phyloP scores from a whole-genome alignment of 805 yeast genomes.

The Teunomyces aglyptinius region DNA sequence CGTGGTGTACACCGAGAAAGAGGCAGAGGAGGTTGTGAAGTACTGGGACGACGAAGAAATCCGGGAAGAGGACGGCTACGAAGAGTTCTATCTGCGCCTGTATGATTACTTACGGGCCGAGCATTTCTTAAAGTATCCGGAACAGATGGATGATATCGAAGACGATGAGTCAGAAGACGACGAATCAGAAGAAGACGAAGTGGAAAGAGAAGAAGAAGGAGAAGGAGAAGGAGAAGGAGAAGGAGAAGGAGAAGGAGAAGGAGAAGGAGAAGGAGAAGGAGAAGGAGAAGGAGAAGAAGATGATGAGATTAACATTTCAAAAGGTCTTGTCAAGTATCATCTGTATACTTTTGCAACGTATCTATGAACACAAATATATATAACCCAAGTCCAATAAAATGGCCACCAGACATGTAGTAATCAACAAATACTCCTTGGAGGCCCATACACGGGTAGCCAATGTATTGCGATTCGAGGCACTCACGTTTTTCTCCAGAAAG shows the following conservation, averaged over 20 bases:
- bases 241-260: too few relatives aligned
- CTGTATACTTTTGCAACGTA: slow-evolving; percentile 1
- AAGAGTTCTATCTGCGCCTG: not conserved
- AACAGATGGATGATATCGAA: not conserved
- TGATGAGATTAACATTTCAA: slow-evolving; percentile 2
- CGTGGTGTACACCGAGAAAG: slow-evolving; percentile 7
- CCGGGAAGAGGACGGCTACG: not conserved
- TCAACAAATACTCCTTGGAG: not conserved
- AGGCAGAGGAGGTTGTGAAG: slow-evolving; percentile 10
- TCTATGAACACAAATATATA: slow-evolving; percentile 1
- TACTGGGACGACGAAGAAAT: slow-evolving; percentile 8
- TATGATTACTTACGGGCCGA: not conserved
- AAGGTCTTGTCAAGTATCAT: slow-evolving; percentile 7
- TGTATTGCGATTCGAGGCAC: not conserved
- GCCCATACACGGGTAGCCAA: not conserved
- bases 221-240: too few relatives aligned
- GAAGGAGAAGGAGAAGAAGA: slow-evolving; percentile 5
- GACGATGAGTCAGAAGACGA: not conserved
- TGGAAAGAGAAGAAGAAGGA: slow-evolving; percentile 10
- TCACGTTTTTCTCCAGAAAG: not conserved
- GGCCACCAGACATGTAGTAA: not conserved
- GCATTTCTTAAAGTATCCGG: not conserved
- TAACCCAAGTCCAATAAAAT: not conserved
- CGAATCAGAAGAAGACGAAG: slow-evolving; percentile 7
- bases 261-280: slow-evolving; percentile 8